Evolutionary conservation across 2,329 filamentous ascomycete species (phyloP), one percentile per base, ranked within the genome.

Genomic region (Cladophialophora yegresii): DNA sequence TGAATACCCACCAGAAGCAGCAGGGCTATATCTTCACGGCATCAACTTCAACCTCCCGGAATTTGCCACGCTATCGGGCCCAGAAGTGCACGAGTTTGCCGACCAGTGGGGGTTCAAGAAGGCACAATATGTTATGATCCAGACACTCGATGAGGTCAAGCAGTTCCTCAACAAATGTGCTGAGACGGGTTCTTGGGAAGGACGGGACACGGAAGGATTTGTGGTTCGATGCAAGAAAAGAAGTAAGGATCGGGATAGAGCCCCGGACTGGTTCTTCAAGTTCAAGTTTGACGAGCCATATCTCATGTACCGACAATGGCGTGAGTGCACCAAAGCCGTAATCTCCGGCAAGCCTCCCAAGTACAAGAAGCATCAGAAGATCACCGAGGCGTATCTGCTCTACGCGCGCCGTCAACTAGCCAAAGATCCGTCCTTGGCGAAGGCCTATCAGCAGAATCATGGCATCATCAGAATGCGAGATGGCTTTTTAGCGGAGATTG

Each of bases 261-360:
- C 77, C 0, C 84, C 85, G 0, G 93, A 99, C 76, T 99, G 95
- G 95, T 99, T 99, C 78, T 99, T 99, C 87, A 99, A 99, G 78
- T 99, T 93, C 85, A 99, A 99, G 80, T 99, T 99, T 66, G 95
- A 99, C 74, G 95, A 99, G 79, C 95, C 95, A 0, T 99, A 99
- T 75, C 81, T 99, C 66, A 96, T 99, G 92, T 99, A 98, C 78
- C 88, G 95, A 26, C 95, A 99, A 79, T 99, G 95, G 95, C 88
- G 95, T 67, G 95, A 99, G 79, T 96, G 91, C 75, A 99, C 95
- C 49, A 98, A 96, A 76, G 85, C 91, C 4, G 78, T 98, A 63
- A 97, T 99, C 70, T 74, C 83, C 1, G 89, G 89, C 13, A 89
- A 86, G 71, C 79, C 85, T 45, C 91, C 93, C 10, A 89, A 84